Conservation (phyloP, 441 rosid genomes). For the Aquilaria agallochum region DNA sequence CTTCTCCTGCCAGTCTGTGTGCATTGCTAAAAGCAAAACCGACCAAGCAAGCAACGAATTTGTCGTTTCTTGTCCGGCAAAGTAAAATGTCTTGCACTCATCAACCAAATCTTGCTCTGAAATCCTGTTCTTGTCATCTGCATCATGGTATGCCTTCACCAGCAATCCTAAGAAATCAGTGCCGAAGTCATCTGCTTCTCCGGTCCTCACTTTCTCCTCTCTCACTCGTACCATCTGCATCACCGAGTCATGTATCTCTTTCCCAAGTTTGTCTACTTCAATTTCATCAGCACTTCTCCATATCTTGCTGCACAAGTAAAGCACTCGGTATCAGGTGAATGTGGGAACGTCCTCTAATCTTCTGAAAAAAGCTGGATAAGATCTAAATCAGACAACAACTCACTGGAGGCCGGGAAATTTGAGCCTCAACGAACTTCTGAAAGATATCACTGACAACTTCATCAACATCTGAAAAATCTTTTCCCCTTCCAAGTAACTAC, state of each 20-base stretch:
- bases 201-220: slow-evolving; percentile 21
- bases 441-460: slow-evolving; percentile 4
- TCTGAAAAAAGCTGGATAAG: background rate
- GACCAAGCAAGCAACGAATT: slow-evolving; percentile 28
- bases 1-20: slow-evolving; percentile 39
- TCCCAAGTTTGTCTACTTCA: slow-evolving; percentile 33
- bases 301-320: slow-evolving; percentile 19
- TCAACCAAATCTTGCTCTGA: slow-evolving; percentile 26
- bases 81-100: slow-evolving; percentile 43
- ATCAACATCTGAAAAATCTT: slow-evolving; percentile 30
- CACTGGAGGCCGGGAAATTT: slow-evolving; percentile 25
- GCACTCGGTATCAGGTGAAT: background rate
- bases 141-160: slow-evolving; percentile 21
- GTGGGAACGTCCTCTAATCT: background rate
- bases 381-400: background rate
- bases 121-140: slow-evolving; percentile 21
- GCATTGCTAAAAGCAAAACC: slow-evolving; percentile 25
- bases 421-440: slow-evolving; percentile 12
- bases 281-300: slow-evolving; percentile 27
- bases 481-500: slow-evolving; percentile 34
- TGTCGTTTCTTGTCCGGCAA: slow-evolving; percentile 46
- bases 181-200: slow-evolving; percentile 20
- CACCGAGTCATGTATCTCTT: slow-evolving; percentile 24
- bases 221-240: slow-evolving; percentile 30
- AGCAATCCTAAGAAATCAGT: slow-evolving; percentile 39